These are phyloP conservation scores for Dioscorea zingiberensis DNA, from an alignment of 106 monocot genomes.

Conservation along the genomic window DNA sequence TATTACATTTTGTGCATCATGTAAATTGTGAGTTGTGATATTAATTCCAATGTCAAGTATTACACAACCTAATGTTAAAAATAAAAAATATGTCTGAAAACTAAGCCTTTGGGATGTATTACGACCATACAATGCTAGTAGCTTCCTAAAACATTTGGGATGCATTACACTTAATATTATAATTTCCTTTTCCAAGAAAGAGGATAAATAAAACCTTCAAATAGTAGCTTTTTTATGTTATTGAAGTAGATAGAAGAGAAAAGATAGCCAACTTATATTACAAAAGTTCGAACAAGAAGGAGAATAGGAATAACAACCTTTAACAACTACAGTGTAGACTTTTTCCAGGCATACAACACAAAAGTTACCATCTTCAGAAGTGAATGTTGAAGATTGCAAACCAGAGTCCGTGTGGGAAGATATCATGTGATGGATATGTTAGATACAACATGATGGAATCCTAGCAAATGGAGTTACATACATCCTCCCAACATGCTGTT, in stretches of 20 bases:
- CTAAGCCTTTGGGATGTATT: too few species aligned
- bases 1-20: too few species aligned
- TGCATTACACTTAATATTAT: too few species aligned
- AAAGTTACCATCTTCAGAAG: constrained; percentile 53
- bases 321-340: constrained; percentile 70
- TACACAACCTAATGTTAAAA: too few species aligned
- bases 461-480: too few species aligned
- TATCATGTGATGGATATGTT: background rate
- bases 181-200: background rate
- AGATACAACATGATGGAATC: too few species aligned
- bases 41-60: too few species aligned
- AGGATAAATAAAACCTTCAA: background rate
- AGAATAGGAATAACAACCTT: constrained; percentile 39
- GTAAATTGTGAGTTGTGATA: too few species aligned
- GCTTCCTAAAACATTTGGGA: too few species aligned
- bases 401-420: constrained; percentile 58
- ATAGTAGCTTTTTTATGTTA: background rate
- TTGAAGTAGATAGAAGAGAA: background rate
- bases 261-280: background rate
- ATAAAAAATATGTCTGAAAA: too few species aligned
- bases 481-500: too few species aligned
- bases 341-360: constrained; percentile 94
- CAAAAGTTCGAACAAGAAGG: background rate
- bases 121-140: too few species aligned
- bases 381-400: constrained; percentile 33